These are phyloP conservation scores for Limnomonas spitsbergensis DNA, from an alignment of 139 green algal genomes.

Conservation along the genomic window DNA sequence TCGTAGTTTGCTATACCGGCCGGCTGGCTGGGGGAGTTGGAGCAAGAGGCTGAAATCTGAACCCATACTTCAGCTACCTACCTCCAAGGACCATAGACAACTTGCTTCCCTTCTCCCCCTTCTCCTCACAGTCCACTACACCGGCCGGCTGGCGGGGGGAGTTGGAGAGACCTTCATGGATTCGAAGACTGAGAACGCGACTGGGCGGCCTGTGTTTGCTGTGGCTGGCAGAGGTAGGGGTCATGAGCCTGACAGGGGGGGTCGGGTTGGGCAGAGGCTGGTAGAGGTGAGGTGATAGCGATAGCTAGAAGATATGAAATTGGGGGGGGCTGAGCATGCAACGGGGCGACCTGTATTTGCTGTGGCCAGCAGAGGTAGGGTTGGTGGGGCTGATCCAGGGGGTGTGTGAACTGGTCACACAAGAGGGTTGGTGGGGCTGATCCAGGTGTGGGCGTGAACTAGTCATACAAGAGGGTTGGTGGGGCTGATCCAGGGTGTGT, in stretches of 20 bases:
- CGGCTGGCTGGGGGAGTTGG: no score
- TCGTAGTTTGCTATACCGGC: no score
- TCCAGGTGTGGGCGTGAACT: no score
- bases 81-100: no score
- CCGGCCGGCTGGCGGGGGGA: conserved; percentile 31
- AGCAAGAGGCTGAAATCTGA: no score
- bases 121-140: conserved; percentile 66
- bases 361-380: neutral
- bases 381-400: neutral
- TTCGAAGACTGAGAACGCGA: conserved; percentile 43
- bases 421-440: no score
- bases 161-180: conserved; percentile 65
- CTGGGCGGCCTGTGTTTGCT: conserved; percentile 40
- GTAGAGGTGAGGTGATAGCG: neutral
- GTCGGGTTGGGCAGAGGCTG: neutral
- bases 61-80: no score
- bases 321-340: neutral
- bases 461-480: no score
- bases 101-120: neutral
- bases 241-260: neutral
- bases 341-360: neutral
- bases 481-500: no score
- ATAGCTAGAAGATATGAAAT: neutral
- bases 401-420: no score
- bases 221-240: conserved; percentile 66